Evolutionary conservation across 2,329 filamentous ascomycete species (phyloP), one percentile per base, ranked within the genome.

Genomic region (Didymella glomerata): DNA sequence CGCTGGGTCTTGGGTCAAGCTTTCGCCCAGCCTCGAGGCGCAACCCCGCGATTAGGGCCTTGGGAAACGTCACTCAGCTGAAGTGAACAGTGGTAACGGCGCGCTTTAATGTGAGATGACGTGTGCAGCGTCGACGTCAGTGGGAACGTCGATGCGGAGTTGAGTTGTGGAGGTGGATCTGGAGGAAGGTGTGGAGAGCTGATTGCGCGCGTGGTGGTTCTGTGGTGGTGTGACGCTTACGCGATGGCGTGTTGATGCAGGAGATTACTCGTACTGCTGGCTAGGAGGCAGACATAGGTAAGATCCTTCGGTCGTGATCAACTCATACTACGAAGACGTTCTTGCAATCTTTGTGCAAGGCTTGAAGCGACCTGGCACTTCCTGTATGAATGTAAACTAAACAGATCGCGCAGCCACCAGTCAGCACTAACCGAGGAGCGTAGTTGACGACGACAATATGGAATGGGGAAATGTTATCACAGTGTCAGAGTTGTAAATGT

Each of bases 21-120:
- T 49, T 58, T 53, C 25, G 49, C 44, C 48, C 42, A 57, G 54
- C 20, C 4, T 22, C 6, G 20, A 16, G 54, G 32, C 41, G 34
- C 9, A 18, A 40, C 34, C 55, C 55, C 48, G 44, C 44, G 16
- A 0, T 30, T 53, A 44, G 34, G 22, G 49, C n/a, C 55, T 58
- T 58, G 55, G 55, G 55, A 10, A 30, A 53, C 55, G 55, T 58
- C 55, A 58, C 50, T 3, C 27, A 41, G 38, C 11, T 41, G 38
- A 13, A 14, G 4, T 41, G 38, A 13, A 14, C 18, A 9, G 20
- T 3, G n/a, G 18, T 36, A n/a, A 36, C 16, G 34, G 16, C n/a
- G 8, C 18, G n/a, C 18, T 4, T 13, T 18, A 11, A 14, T 14
- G 16, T n/a, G 20, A 4, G 9, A 41, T 56, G 54, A 56, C 54